Percentiles rank a stretch among this genome's conserved stretches.
Evolutionary conservation across 2,329 filamentous ascomycete genomes (phyloP).

Genomic region (Penicillium digitatum): DNA sequence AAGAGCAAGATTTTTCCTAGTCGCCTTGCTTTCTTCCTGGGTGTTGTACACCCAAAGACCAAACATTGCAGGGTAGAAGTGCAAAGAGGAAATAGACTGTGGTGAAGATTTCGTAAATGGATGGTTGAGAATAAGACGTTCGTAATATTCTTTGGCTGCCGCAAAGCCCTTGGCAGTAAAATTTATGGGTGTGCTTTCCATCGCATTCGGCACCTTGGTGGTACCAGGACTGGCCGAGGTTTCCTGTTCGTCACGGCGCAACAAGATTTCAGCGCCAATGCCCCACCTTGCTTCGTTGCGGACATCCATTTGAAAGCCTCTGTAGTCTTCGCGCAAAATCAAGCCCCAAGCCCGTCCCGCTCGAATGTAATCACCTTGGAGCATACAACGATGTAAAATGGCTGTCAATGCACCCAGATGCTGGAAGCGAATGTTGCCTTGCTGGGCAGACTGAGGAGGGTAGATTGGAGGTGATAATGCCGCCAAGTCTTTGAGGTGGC

Average conservation of each 20-base stretch:
- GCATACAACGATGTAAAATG: slow-evolving; percentile 68
- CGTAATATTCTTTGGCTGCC: slow-evolving; percentile 66
- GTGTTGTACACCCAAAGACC: slow-evolving; percentile 75
- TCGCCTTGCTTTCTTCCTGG: slow-evolving; percentile 56
- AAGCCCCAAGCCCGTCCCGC: slow-evolving; percentile 73
- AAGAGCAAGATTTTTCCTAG: slow-evolving; percentile 39
- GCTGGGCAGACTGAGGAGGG: slow-evolving; percentile 31
- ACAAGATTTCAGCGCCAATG: slow-evolving; percentile 77
- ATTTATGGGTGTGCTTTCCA: slow-evolving; percentile 10
- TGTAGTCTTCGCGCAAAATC: slow-evolving; percentile 60
- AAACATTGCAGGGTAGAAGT: slow-evolving; percentile 79
- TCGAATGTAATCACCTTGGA: slow-evolving; percentile 64
- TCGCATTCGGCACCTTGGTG: background rate
- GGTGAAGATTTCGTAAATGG: slow-evolving; percentile 63
- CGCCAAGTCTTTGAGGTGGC: slow-evolving; percentile 27
- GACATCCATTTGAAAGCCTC: slow-evolving; percentile 61
- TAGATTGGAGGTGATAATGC: slow-evolving; percentile 35
- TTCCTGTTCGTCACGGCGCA: slow-evolving; percentile 50
- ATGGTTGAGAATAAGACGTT: slow-evolving; percentile 71
- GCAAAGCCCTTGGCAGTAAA: slow-evolving; percentile 52
- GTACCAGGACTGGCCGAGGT: background rate
- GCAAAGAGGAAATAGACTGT: slow-evolving; percentile 59
- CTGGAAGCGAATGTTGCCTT: slow-evolving; percentile 40
- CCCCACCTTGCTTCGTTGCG: slow-evolving; percentile 71
- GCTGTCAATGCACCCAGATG: slow-evolving; percentile 66